These are phyloP conservation scores for Chenopodium quinoa DNA, from an alignment of 148 eudicot genomes.

Conservation along the genomic window DNA sequence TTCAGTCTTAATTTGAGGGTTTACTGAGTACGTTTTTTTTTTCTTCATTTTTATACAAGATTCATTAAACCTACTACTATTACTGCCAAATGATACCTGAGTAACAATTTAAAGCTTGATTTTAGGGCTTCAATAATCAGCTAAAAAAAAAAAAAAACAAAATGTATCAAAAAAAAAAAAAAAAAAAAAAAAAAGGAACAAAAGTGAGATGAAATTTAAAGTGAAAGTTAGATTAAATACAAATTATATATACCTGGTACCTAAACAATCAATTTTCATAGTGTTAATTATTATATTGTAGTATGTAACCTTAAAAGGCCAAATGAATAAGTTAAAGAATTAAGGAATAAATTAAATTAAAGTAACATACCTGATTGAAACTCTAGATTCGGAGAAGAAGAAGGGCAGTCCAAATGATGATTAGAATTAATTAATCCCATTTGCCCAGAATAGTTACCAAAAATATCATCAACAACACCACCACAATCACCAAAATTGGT, in stretches of 20 bases:
- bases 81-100: too few species aligned
- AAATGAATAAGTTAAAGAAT: neutral
- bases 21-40: too few species aligned
- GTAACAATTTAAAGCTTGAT: too few species aligned
- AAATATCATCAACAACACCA: constrained; percentile 26
- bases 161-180: too few species aligned
- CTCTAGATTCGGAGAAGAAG: constrained; percentile 18
- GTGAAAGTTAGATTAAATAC: neutral
- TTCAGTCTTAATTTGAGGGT: too few species aligned
- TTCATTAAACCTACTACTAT: too few species aligned
- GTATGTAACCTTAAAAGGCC: neutral
- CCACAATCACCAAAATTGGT: constrained; percentile 10
- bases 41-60: too few species aligned
- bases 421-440: constrained; percentile 13
- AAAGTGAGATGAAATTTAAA: neutral
- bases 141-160: too few species aligned
- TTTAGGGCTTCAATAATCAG: too few species aligned
- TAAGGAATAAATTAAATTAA: neutral
- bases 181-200: neutral
- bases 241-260: neutral
- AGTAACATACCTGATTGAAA: constrained; percentile 27
- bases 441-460: constrained; percentile 18
- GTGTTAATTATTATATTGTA: neutral
- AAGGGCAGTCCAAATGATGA: constrained; percentile 14
- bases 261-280: neutral